Evolutionary conservation across 2,329 filamentous ascomycete species (phyloP).

Genomic region (Coniochaeta hoffmannii): DNA sequence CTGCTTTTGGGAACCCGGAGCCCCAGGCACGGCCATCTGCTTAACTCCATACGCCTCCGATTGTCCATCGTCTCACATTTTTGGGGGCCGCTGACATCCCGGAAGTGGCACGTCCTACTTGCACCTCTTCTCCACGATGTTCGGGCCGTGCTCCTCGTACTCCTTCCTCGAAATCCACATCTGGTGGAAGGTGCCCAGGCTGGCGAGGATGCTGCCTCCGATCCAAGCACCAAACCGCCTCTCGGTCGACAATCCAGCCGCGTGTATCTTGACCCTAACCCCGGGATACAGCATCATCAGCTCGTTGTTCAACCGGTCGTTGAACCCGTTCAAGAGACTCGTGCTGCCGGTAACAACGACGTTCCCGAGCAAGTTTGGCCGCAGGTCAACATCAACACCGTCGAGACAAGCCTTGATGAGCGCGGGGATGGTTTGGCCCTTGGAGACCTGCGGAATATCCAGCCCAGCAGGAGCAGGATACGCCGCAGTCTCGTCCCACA

Average conservation of each 20-base stretch:
- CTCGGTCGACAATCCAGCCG: conserved; percentile 79
- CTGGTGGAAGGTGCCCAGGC: conserved; percentile 95
- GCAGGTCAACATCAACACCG: conserved; percentile 81
- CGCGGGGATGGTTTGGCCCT: conserved; percentile 74
- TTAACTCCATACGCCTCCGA: conserved; percentile 4
- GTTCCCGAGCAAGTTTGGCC: conserved; percentile 75
- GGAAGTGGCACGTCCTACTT: conserved; percentile 58
- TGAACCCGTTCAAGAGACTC: conserved; percentile 83
- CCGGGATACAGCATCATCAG: conserved; percentile 75
- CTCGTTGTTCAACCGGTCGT: conserved; percentile 81
- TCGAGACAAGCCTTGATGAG: conserved; percentile 71
- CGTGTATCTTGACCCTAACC: conserved; percentile 79
- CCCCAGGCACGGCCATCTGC: conserved; percentile 2
- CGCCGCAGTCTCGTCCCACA: conserved; percentile 82
- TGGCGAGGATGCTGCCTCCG: conserved; percentile 90
- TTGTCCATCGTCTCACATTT: not conserved
- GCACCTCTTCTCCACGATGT: conserved; percentile 93
- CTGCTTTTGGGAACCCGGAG: not conserved
- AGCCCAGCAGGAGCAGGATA: conserved; percentile 36
- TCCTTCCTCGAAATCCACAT: conserved; percentile 99
- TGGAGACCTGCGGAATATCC: conserved; percentile 43
- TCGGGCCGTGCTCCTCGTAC: conserved; percentile 88
- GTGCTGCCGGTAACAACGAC: conserved; percentile 89
- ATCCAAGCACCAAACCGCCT: conserved; percentile 92
- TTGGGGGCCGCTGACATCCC: too few relatives aligned